Evolutionary conservation across 495 filamentous ascomycete species (phyloP).

Genomic region (Delitschia confertaspora): DNA sequence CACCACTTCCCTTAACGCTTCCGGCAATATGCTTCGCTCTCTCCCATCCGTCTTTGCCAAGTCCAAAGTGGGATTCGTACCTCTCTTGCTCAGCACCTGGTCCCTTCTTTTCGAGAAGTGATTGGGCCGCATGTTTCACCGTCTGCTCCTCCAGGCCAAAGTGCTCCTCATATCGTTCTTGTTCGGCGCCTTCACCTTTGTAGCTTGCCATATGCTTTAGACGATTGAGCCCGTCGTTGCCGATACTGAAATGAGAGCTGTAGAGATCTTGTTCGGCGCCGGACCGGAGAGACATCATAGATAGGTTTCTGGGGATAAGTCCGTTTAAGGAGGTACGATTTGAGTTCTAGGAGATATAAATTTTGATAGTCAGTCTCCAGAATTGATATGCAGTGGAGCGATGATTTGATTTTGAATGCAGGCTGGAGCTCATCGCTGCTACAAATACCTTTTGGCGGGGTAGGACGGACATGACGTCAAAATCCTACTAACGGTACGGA

Average conservation of each 20-base stretch:
- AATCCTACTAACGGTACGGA: too few species aligned
- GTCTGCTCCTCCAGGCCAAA: background rate
- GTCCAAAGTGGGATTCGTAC: background rate
- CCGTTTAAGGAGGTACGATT: too few species aligned
- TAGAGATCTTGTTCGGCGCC: conserved; percentile 3
- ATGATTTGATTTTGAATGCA: too few species aligned
- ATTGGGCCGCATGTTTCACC: background rate
- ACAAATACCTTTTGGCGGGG: too few species aligned
- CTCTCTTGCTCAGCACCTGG: background rate
- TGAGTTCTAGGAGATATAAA: too few species aligned
- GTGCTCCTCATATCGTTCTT: conserved; percentile 1
- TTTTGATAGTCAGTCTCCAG: too few species aligned
- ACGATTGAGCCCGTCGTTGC: background rate
- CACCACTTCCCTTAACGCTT: background rate
- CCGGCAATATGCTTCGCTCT: background rate
- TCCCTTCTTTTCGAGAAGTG: background rate
- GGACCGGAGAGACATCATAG: too few species aligned
- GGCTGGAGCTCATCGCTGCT: too few species aligned
- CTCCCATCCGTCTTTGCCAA: background rate
- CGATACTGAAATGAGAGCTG: background rate
- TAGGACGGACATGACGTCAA: too few species aligned
- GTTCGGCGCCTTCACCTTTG: conserved; percentile 1
- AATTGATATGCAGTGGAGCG: too few species aligned
- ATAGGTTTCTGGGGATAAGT: too few species aligned
- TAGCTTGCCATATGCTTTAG: background rate